These are phyloP conservation scores for Andrographis paniculata DNA, from an alignment of 305 asterid genomes.

Conservation along the genomic window DNA sequence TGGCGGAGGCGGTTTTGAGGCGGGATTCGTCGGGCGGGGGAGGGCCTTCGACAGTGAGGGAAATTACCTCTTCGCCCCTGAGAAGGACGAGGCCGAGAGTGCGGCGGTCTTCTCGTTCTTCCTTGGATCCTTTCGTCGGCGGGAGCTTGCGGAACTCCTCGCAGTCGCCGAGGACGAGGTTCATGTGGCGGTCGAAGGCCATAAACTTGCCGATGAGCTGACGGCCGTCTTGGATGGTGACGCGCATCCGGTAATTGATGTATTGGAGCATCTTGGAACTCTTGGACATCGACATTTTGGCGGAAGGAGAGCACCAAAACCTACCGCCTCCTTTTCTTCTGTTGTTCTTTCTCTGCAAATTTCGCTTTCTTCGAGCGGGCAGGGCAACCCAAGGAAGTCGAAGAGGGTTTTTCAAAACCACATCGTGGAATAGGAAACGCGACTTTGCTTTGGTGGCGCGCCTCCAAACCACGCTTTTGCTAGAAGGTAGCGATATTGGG, in stretches of 20 bases:
- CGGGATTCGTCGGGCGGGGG: slow-evolving; percentile 92
- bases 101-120: slow-evolving; percentile 87
- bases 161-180: slow-evolving; percentile 90
- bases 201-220: slow-evolving; percentile 84
- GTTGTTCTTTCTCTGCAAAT: too few relatives aligned
- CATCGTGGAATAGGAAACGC: too few relatives aligned
- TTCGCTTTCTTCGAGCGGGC: too few relatives aligned
- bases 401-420: too few relatives aligned
- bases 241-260: slow-evolving; percentile 91
- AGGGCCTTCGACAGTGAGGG: slow-evolving; percentile 94
- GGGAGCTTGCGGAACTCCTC: slow-evolving; percentile 87
- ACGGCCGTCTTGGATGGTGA: slow-evolving; percentile 86
- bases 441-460: too few relatives aligned
- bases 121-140: slow-evolving; percentile 78
- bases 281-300: slow-evolving; percentile 93
- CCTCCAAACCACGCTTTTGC: too few relatives aligned
- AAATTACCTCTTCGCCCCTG: slow-evolving; percentile 85
- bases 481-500: too few relatives aligned
- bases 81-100: slow-evolving; percentile 89
- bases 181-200: slow-evolving; percentile 98
- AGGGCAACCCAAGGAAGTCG: too few relatives aligned
- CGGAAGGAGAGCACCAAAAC: too few relatives aligned
- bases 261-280: slow-evolving; percentile 90
- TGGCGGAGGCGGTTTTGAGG: slow-evolving; percentile 43
- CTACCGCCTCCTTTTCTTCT: too few relatives aligned